A percentile compares a stretch with the other conserved stretches of the same genome.
These are phyloP conservation scores for Pseudozyma thailandica DNA, from an alignment of 1,284 basidiomycete genomes.

Conservation along the genomic window DNA sequence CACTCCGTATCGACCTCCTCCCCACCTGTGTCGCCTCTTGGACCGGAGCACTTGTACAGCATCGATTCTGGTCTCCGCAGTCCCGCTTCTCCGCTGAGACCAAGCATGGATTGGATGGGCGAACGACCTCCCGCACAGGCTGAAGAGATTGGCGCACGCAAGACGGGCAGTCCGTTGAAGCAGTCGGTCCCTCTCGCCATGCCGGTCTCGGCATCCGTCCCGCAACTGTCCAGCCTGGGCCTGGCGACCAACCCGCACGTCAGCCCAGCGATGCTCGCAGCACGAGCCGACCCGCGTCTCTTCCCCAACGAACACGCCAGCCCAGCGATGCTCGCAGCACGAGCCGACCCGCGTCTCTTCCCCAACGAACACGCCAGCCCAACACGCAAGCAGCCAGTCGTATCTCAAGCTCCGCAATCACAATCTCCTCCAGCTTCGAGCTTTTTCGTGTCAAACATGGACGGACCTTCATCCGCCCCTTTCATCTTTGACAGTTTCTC, in stretches of 20 bases:
- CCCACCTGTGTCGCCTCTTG: conserved; percentile 18
- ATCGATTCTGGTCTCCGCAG: conserved; percentile 9
- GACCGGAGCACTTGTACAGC: not conserved
- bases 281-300: conserved; percentile 23
- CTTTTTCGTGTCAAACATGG: conserved; percentile 31
- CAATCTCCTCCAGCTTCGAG: conserved; percentile 7
- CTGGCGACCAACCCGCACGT: conserved; percentile 2
- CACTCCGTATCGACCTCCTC: conserved; percentile 10
- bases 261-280: conserved; percentile 32
- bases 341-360: conserved; percentile 30
- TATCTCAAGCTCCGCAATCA: no score
- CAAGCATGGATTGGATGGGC: conserved; percentile 3
- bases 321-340: conserved; percentile 5
- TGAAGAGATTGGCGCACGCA: not conserved
- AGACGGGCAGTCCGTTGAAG: not conserved
- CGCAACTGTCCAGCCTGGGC: conserved; percentile 10
- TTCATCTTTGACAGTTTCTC: conserved; percentile 7
- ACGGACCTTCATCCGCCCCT: conserved; percentile 15
- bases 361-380: not conserved
- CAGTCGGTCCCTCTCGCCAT: not conserved
- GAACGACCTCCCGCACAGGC: not conserved
- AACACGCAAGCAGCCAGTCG: not conserved
- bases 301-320: conserved; percentile 8
- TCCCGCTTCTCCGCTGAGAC: conserved; percentile 4
- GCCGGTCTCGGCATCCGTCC: conserved; percentile 14